These are phyloP conservation scores for Prunus padus DNA, from an alignment of 306 rosid species.

Conservation along the genomic window DNA sequence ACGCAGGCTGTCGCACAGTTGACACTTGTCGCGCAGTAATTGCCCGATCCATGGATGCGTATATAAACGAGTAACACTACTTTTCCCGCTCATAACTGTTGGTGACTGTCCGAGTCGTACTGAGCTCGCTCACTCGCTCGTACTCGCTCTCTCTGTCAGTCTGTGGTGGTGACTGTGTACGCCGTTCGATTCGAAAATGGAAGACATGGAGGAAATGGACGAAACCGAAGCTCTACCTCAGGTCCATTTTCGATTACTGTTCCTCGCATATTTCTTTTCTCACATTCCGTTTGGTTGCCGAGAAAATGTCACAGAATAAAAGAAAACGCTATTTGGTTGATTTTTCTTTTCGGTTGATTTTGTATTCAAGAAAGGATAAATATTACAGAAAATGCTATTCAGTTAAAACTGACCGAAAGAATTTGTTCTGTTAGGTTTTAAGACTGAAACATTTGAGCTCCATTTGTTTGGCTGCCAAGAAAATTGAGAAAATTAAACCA, in stretches of 20 bases:
- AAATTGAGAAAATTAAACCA: background rate
- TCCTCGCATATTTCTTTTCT: conserved; percentile 13
- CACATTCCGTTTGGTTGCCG: conserved; percentile 23
- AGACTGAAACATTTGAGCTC: background rate
- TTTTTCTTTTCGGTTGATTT: background rate
- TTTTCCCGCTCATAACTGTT: conserved; percentile 11
- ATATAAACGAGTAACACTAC: background rate
- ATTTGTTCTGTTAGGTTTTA: background rate
- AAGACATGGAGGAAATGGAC: conserved; percentile 67
- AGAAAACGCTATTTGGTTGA: background rate
- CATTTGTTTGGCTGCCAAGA: conserved; percentile 12
- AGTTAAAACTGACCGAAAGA: background rate
- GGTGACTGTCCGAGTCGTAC: background rate
- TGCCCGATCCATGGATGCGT: background rate
- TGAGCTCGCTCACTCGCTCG: background rate
- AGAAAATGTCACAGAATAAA: conserved; percentile 18
- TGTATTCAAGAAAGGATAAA: background rate
- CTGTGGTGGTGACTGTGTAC: background rate
- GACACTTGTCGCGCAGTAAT: background rate
- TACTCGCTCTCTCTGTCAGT: background rate
- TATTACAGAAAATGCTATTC: background rate
- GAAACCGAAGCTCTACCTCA: conserved; percentile 81
- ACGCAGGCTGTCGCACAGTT: background rate
- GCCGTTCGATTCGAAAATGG: conserved; percentile 47
- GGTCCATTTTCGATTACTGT: conserved; percentile 39